Evolutionary conservation across 306 rosid genomes (phyloP).

Genomic region (Inga oerstediana): DNA sequence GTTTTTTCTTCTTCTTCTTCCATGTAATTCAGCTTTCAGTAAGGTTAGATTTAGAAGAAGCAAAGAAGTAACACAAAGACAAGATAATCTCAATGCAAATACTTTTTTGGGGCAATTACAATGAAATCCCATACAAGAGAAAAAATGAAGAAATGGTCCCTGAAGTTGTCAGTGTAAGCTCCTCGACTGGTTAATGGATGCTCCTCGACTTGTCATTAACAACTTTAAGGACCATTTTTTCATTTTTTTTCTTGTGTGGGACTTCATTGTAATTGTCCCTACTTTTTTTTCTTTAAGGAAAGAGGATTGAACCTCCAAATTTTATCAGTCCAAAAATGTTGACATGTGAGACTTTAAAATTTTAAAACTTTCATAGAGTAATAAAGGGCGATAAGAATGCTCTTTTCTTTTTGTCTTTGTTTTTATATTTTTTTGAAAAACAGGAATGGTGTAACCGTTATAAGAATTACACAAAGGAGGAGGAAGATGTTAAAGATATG

Average conservation of each 20-base stretch:
- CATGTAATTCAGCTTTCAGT: background rate
- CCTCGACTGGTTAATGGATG: no score
- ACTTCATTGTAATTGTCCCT: no score
- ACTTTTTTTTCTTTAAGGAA: background rate
- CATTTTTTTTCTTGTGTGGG: no score
- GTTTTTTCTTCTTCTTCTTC: conserved; percentile 25
- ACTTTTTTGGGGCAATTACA: no score
- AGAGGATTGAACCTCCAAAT: background rate
- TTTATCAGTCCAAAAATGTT: background rate
- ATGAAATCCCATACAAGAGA: no score
- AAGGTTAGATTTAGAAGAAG: no score
- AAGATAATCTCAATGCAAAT: background rate
- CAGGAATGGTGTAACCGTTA: conserved; percentile 41
- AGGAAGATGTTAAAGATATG: conserved; percentile 22
- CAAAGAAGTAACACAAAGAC: background rate
- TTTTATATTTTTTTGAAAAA: background rate
- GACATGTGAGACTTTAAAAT: no score
- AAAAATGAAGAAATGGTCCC: no score
- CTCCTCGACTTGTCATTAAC: no score
- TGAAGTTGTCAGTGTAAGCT: no score
- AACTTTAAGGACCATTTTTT: no score
- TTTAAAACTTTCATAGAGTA: background rate
- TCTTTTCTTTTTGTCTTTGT: background rate
- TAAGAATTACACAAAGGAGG: conserved; percentile 31
- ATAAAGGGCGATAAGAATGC: background rate